These are phyloP conservation scores for Thyridium curvatum DNA, from an alignment of 2,329 filamentous ascomycete genomes.

Conservation along the genomic window DNA sequence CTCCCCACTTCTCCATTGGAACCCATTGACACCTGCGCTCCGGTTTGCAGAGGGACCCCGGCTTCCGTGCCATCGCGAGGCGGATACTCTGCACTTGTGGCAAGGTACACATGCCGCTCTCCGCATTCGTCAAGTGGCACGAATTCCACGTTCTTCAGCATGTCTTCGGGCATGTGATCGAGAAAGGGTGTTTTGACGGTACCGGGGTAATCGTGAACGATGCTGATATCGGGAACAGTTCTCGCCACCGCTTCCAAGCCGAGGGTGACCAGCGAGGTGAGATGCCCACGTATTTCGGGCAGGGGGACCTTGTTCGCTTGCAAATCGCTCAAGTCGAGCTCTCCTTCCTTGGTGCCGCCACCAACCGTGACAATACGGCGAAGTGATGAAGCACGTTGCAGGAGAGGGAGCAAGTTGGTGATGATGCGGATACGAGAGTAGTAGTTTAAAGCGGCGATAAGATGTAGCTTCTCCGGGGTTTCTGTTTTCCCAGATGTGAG, in stretches of 20 bases:
- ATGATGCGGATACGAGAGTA: slow-evolving; percentile 54
- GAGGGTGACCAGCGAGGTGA: slow-evolving; percentile 43
- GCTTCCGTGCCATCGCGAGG: not conserved
- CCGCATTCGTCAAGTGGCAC: slow-evolving; percentile 24
- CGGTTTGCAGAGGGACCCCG: slow-evolving; percentile 15
- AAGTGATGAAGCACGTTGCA: slow-evolving; percentile 36
- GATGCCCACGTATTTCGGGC: slow-evolving; percentile 33
- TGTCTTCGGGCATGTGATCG: not conserved
- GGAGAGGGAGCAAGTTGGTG: slow-evolving; percentile 48
- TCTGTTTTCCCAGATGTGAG: slow-evolving; percentile 26
- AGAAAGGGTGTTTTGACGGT: slow-evolving; percentile 24
- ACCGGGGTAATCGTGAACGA: slow-evolving; percentile 32
- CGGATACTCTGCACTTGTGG: slow-evolving; percentile 26
- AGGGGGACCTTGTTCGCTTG: slow-evolving; percentile 25
- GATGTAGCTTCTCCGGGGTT: slow-evolving; percentile 50
- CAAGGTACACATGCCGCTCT: slow-evolving; percentile 29
- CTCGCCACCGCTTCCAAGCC: slow-evolving; percentile 39
- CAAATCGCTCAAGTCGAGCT: slow-evolving; percentile 22
- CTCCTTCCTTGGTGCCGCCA: slow-evolving; percentile 43
- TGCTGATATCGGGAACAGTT: slow-evolving; percentile 32
- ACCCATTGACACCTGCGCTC: slow-evolving; percentile 17
- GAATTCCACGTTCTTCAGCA: too few relatives aligned
- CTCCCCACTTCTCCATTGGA: slow-evolving; percentile 23
- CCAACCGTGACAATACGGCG: slow-evolving; percentile 51
- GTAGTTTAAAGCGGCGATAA: slow-evolving; percentile 42